These are phyloP conservation scores for Hygrophoropsis aurantiaca DNA, from an alignment of 768 basidiomycete genomes.

Conservation along the genomic window DNA sequence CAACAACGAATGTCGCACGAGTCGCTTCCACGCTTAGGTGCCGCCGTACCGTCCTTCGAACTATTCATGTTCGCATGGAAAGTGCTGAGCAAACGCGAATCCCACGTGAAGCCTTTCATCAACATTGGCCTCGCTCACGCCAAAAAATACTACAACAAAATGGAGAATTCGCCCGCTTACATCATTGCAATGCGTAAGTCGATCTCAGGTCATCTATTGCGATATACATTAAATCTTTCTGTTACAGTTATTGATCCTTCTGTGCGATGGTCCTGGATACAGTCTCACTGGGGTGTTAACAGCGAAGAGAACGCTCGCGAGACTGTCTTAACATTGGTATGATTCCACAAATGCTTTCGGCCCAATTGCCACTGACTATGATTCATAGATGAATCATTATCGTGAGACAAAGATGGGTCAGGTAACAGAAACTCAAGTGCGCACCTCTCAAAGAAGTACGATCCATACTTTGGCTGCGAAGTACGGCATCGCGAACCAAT, in stretches of 20 bases:
- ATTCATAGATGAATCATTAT: background rate
- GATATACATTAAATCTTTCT: no score
- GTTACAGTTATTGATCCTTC: no score
- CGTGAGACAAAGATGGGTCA: background rate
- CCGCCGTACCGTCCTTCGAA: background rate
- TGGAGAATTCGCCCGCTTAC: background rate
- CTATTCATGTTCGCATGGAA: conserved; percentile 1
- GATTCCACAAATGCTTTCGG: no score
- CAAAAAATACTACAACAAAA: background rate
- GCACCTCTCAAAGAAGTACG: background rate
- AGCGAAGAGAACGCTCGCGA: no score
- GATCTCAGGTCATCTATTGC: no score
- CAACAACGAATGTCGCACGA: background rate
- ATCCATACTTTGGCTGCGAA: background rate
- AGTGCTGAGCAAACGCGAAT: no score
- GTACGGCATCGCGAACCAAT: background rate
- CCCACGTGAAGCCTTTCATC: background rate
- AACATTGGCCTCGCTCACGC: background rate
- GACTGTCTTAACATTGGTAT: no score
- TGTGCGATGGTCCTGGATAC: no score
- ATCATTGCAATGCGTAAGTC: conserved; percentile 3
- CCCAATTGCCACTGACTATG: no score
- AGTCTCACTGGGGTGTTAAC: no score
- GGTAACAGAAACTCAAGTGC: background rate
- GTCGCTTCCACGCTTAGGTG: background rate